Percentiles rank a stretch among this genome's conserved stretches.
These are phyloP conservation scores for Gymnopilus junonius DNA, from an alignment of 768 basidiomycete genomes.

Conservation along the genomic window DNA sequence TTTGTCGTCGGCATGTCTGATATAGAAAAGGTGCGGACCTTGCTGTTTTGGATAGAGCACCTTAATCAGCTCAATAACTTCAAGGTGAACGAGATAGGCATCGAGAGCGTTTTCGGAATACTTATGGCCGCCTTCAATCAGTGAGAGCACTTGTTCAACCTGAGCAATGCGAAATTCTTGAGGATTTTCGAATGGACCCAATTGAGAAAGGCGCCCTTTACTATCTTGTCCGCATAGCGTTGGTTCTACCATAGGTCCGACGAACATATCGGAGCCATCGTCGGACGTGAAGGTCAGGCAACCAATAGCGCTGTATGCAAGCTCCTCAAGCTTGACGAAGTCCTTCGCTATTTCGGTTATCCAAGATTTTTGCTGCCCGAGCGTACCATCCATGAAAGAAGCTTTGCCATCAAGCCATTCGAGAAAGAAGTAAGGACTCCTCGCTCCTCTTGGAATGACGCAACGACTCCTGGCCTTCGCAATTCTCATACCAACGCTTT, in stretches of 20 bases:
- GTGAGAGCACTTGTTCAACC: neutral
- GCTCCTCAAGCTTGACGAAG: neutral
- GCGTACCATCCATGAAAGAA: neutral
- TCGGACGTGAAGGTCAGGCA: neutral
- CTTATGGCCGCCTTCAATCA: neutral
- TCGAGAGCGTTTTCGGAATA: neutral
- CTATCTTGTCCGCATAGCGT: neutral
- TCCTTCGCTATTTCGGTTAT: neutral
- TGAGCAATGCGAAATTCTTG: too few relatives aligned
- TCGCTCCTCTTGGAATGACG: neutral
- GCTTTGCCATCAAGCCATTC: neutral
- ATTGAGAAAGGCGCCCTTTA: too few relatives aligned
- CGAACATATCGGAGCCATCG: neutral
- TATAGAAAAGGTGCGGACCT: too few relatives aligned
- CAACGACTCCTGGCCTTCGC: neutral
- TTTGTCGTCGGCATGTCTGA: too few relatives aligned
- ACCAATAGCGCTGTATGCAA: neutral
- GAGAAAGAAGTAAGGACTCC: neutral
- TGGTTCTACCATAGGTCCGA: neutral
- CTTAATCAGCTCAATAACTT: too few relatives aligned
- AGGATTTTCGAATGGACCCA: too few relatives aligned
- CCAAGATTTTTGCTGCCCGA: neutral
- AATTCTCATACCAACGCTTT: neutral
- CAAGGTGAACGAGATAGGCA: too few relatives aligned
- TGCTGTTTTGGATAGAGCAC: too few relatives aligned